These are phyloP conservation scores for Diaporthe vaccinii DNA, from an alignment of 2,329 filamentous ascomycete genomes.

Conservation along the genomic window DNA sequence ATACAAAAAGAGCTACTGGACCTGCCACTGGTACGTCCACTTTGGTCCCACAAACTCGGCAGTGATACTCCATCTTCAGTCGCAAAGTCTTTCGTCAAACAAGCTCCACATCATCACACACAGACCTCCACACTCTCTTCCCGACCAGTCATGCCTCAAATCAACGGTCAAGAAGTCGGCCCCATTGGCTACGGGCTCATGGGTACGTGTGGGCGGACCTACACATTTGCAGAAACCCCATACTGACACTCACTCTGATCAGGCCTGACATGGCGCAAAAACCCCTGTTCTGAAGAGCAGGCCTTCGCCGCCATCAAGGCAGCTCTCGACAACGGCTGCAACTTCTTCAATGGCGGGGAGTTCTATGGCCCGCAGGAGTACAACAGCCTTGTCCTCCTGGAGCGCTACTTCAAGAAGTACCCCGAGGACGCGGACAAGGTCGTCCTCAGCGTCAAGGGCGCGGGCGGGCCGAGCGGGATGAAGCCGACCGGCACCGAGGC, in stretches of 20 bases:
- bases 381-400: constrained; percentile 71
- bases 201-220: constrained; percentile 43
- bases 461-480: constrained; percentile 51
- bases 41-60: neutral
- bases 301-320: constrained; percentile 69
- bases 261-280: constrained; percentile 60
- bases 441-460: constrained; percentile 75
- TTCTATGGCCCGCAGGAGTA: constrained; percentile 73
- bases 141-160: constrained; percentile 46
- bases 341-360: constrained; percentile 74
- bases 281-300: constrained; percentile 58
- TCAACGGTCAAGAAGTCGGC: constrained; percentile 48
- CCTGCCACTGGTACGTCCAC: neutral
- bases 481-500: constrained; percentile 65
- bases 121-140: neutral
- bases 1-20: neutral
- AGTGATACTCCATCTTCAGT: neutral
- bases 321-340: constrained; percentile 60
- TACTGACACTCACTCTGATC: constrained; percentile 5
- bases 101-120: neutral
- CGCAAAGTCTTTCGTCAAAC: neutral
- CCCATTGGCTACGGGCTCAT: constrained; percentile 50
- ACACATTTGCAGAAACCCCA: neutral
- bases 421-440: constrained; percentile 75
- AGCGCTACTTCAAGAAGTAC: constrained; percentile 73